Percentiles rank a stretch among this genome's conserved stretches.
Conservation (phyloP, 2,329 filamentous ascomycete species). For the Colletotrichum godetiae region DNA sequence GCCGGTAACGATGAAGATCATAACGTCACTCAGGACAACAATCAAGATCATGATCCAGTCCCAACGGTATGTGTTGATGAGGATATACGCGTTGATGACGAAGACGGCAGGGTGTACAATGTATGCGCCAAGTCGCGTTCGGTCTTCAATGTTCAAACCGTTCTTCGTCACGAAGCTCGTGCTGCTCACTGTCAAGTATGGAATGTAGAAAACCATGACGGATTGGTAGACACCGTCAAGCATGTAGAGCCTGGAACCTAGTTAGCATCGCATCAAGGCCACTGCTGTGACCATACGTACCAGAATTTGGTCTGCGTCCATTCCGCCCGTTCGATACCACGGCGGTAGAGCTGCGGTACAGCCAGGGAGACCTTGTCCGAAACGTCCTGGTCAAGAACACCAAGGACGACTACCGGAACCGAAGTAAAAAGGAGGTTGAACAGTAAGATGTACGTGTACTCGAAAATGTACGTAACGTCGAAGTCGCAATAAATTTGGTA, state of each 20-base stretch:
- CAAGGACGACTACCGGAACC: slow-evolving; percentile 92
- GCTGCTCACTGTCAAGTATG: slow-evolving; percentile 80
- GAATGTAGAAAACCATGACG: slow-evolving; percentile 91
- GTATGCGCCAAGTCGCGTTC: slow-evolving; percentile 86
- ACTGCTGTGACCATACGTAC: slow-evolving; percentile 63
- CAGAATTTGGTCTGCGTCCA: slow-evolving; percentile 98
- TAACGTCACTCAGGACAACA: slow-evolving; percentile 81
- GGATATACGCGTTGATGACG: slow-evolving; percentile 92
- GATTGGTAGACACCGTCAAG: slow-evolving; percentile 94
- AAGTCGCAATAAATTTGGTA: slow-evolving; percentile 96
- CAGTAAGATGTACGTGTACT: slow-evolving; percentile 96
- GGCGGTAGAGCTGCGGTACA: slow-evolving; percentile 93
- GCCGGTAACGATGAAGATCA: slow-evolving; percentile 97
- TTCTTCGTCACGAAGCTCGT: slow-evolving; percentile 77
- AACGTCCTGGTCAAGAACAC: slow-evolving; percentile 96
- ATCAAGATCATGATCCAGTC: slow-evolving; percentile 95
- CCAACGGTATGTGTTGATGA: slow-evolving; percentile 98
- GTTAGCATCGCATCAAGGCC: slow-evolving; percentile 41
- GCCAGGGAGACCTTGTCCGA: slow-evolving; percentile 93
- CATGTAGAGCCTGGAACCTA: slow-evolving; percentile 82
- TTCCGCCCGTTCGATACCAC: slow-evolving; percentile 94
- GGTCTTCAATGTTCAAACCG: slow-evolving; percentile 82
- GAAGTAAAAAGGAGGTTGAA: slow-evolving; percentile 99
- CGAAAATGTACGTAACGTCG: slow-evolving; percentile 96
- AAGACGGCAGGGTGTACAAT: slow-evolving; percentile 86